phyloP scores from a whole-genome alignment of 1,284 basidiomycete genomes.

The Binderoboletus segoi region DNA sequence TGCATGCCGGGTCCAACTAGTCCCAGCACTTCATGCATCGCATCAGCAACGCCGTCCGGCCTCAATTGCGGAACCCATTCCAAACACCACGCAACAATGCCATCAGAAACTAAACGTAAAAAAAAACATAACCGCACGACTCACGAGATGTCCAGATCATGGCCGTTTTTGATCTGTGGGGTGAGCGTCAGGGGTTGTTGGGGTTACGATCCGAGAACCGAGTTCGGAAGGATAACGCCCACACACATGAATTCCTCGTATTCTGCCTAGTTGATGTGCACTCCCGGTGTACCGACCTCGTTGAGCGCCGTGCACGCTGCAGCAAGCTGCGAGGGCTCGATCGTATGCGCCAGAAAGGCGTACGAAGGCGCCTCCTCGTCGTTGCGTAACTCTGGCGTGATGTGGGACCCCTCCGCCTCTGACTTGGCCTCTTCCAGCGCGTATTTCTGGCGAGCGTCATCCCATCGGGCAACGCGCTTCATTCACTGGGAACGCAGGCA shows the following conservation, averaged over 20 bases:
- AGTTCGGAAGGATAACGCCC: neutral
- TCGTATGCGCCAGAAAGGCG: slow-evolving; percentile 29
- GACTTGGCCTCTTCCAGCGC: slow-evolving; percentile 24
- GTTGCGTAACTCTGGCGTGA: slow-evolving; percentile 30
- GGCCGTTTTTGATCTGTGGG: slow-evolving; percentile 26
- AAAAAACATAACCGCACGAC: neutral
- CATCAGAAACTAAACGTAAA: neutral
- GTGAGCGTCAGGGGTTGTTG: too few relatives aligned
- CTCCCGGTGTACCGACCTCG: slow-evolving; percentile 14
- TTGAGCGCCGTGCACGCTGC: slow-evolving; percentile 19
- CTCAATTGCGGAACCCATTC: slow-evolving; percentile 32
- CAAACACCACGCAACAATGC: neutral
- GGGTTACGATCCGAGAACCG: neutral
- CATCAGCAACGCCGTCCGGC: slow-evolving; percentile 32
- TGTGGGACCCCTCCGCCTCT: slow-evolving; percentile 7
- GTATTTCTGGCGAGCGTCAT: slow-evolving; percentile 19
- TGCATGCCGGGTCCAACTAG: slow-evolving; percentile 11
- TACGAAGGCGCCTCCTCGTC: slow-evolving; percentile 36
- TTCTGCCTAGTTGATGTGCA: slow-evolving; percentile 36
- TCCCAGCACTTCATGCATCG: slow-evolving; percentile 27
- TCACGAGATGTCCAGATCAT: slow-evolving; percentile 36
- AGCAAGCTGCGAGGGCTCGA: slow-evolving; percentile 30
- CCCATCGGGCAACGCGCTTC: neutral
- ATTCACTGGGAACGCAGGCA: neutral
- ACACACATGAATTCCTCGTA: slow-evolving; percentile 36